phyloP scores from a whole-genome alignment of 148 eudicot species.

The Dianthus caryophyllus region DNA sequence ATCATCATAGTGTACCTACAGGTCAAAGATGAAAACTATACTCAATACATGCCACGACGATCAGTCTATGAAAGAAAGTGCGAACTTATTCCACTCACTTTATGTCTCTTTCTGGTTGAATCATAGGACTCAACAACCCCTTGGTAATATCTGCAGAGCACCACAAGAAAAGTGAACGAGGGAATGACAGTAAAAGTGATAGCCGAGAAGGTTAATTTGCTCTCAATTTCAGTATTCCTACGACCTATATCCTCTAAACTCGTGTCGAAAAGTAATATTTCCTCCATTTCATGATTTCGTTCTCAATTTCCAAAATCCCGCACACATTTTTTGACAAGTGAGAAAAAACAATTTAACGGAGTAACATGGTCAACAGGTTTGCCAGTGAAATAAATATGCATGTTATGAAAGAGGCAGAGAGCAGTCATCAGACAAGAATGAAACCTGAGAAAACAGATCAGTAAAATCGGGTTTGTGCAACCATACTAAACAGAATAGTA shows the following conservation, averaged over 20 bases:
- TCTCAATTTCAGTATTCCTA: too few relatives aligned
- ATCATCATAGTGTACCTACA: constrained; percentile 58
- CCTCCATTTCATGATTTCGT: too few relatives aligned
- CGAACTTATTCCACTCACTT: constrained; percentile 35
- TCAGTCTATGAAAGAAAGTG: not conserved
- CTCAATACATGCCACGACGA: constrained; percentile 11
- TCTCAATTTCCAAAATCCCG: too few relatives aligned
- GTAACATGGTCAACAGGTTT: too few relatives aligned
- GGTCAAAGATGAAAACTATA: constrained; percentile 9
- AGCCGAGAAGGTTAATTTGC: not conserved
- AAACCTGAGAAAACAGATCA: not conserved
- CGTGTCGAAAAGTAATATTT: too few relatives aligned
- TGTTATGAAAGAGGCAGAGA: not conserved
- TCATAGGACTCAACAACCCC: constrained; percentile 55
- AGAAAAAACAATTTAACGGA: too few relatives aligned
- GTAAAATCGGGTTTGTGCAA: not conserved
- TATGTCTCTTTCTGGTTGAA: constrained; percentile 43
- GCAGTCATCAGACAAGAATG: not conserved
- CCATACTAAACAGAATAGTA: not conserved
- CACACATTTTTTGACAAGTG: too few relatives aligned
- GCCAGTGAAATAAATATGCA: not conserved
- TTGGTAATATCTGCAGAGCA: constrained; percentile 56
- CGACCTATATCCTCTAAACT: too few relatives aligned
- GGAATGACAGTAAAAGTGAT: not conserved
- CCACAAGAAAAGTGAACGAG: not conserved